Evolutionary conservation across 148 eudicot genomes (phyloP).

Genomic region (Rhododendron ovatum): DNA sequence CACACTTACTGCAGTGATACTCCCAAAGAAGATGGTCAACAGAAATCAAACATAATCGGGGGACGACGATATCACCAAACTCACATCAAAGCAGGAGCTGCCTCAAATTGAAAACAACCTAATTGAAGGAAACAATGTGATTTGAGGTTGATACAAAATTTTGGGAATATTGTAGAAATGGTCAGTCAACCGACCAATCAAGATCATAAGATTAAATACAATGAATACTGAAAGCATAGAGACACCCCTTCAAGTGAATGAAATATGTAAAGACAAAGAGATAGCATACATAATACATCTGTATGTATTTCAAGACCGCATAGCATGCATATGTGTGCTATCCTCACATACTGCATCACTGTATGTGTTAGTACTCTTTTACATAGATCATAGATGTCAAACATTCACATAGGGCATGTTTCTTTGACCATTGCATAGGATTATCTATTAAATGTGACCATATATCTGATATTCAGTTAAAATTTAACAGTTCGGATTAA

Average conservation of each 20-base stretch:
- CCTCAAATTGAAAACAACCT: background rate
- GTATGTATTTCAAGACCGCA: background rate
- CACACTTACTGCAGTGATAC: background rate
- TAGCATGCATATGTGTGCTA: background rate
- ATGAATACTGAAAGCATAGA: background rate
- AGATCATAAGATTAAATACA: background rate
- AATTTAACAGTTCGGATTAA: too few species aligned
- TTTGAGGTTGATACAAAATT: background rate
- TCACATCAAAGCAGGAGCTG: background rate
- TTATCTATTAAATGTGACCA: too few species aligned
- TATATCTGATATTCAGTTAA: too few species aligned
- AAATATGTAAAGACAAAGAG: background rate
- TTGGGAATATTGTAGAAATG: background rate
- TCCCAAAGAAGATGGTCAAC: background rate
- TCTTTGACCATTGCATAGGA: too few species aligned
- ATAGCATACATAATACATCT: background rate
- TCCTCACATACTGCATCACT: background rate
- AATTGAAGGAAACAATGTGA: background rate
- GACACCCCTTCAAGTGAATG: background rate
- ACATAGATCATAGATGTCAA: too few species aligned
- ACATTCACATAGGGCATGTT: too few species aligned
- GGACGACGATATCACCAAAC: background rate
- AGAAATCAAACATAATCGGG: background rate
- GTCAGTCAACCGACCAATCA: background rate
- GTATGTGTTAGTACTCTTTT: background rate